Evolutionary conservation across 805 yeast genomes (phyloP).

Genomic region (Yamadazyma scolyti): DNA sequence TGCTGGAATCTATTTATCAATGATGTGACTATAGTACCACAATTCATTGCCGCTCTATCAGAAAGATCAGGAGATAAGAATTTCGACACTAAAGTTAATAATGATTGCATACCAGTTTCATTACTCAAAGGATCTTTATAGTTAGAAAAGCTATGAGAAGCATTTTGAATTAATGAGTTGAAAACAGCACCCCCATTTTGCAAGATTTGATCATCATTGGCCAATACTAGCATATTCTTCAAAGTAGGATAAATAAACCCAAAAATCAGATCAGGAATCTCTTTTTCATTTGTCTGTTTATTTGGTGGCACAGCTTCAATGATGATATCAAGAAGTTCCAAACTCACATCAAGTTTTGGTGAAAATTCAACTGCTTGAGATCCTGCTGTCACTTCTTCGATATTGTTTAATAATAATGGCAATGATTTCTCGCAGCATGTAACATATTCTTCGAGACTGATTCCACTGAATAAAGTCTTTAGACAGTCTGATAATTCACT

Average conservation of each 20-base stretch:
- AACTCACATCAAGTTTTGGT: conserved; percentile 54
- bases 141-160: conserved; percentile 28
- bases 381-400: conserved; percentile 20
- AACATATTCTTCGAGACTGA: conserved; percentile 43
- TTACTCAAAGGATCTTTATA: conserved; percentile 29
- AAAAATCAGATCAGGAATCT: conserved; percentile 39
- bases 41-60: conserved; percentile 78
- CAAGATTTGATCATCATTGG: conserved; percentile 72
- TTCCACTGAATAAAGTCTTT: conserved; percentile 49
- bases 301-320: conserved; percentile 39
- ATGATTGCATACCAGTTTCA: conserved; percentile 47
- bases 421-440: conserved; percentile 48
- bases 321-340: conserved; percentile 55
- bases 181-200: conserved; percentile 77
- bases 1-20: conserved; percentile 50
- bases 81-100: conserved; percentile 64
- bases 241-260: conserved; percentile 41
- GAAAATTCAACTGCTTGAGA: conserved; percentile 43
- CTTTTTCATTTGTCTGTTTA: conserved; percentile 5
- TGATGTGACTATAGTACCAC: conserved; percentile 64
- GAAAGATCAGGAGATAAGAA: conserved; percentile 67
- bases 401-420: conserved; percentile 43
- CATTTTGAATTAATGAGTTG: conserved; percentile 50
- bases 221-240: conserved; percentile 34
- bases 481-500: conserved; percentile 69